A percentile compares a stretch with the other conserved stretches of the same genome.
phyloP scores from a whole-genome alignment of 768 basidiomycete genomes.

The Erythrobasidium yunnanense region DNA sequence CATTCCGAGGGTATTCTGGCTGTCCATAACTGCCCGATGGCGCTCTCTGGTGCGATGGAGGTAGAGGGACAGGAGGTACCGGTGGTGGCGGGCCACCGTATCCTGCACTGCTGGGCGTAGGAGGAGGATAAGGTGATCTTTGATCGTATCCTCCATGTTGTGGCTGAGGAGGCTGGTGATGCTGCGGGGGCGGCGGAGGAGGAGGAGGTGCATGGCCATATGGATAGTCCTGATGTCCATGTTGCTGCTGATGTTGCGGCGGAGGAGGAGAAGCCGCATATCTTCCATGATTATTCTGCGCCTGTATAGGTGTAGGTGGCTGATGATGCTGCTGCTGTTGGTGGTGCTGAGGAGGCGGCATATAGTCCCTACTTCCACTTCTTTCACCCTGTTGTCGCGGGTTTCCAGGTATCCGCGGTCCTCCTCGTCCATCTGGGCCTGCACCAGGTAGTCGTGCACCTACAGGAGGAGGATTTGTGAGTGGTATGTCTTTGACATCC shows the following conservation, averaged over 20 bases:
- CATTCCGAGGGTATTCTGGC: too few species aligned
- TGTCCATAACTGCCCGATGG: too few species aligned
- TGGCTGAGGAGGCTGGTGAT: too few species aligned
- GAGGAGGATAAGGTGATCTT: neutral
- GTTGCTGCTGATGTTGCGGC: neutral
- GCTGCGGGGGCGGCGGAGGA: neutral
- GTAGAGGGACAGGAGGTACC: neutral
- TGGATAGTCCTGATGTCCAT: neutral
- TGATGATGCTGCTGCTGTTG: neutral
- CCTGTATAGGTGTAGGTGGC: neutral
- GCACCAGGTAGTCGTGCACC: neutral
- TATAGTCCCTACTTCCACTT: too few species aligned
- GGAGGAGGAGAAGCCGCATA: neutral
- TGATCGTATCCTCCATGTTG: neutral
- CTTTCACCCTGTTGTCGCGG: too few species aligned
- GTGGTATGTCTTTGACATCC: conserved; percentile 46
- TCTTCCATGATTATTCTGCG: neutral
- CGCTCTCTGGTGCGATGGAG: too few species aligned
- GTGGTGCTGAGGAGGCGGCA: neutral
- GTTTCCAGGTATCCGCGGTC: too few species aligned
- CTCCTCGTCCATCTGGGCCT: neutral
- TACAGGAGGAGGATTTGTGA: neutral
- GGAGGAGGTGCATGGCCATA: neutral
- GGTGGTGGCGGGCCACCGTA: neutral
- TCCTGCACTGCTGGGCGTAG: neutral